These are phyloP conservation scores for Fusarium piperis DNA, from an alignment of 2,329 filamentous ascomycete genomes.

Conservation along the genomic window DNA sequence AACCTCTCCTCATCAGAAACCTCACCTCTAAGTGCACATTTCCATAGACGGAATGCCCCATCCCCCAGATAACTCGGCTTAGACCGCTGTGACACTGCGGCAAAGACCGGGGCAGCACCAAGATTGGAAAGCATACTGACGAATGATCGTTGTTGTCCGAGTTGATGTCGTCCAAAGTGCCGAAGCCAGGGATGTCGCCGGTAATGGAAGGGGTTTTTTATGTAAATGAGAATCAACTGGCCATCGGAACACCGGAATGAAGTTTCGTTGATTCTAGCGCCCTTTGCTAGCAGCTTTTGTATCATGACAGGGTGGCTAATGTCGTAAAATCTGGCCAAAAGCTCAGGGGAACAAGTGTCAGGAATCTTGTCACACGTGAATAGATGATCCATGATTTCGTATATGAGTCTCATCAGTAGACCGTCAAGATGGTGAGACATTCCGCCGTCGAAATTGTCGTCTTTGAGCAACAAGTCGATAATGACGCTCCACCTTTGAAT, in stretches of 20 bases:
- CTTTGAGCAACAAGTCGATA: neutral
- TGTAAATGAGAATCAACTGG: neutral
- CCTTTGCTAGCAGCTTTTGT: neutral
- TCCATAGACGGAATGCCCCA: neutral
- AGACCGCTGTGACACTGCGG: neutral
- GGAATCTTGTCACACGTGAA: neutral
- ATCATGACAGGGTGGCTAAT: neutral
- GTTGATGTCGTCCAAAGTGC: neutral
- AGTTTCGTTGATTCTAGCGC: neutral
- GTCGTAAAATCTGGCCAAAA: neutral
- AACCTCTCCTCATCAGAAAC: neutral
- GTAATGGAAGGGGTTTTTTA: too few relatives aligned
- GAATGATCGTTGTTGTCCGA: neutral
- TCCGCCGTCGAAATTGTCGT: neutral
- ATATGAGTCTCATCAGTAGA: neutral
- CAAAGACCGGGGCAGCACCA: neutral
- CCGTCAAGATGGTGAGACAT: neutral
- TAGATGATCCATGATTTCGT: neutral
- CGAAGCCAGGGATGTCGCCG: neutral
- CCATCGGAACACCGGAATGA: neutral
- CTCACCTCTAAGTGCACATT: neutral
- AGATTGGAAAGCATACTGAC: neutral
- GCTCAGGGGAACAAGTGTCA: neutral
- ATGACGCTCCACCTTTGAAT: neutral
- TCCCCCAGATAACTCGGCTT: neutral